These are phyloP conservation scores for Syzygium malaccense DNA, from an alignment of 441 rosid species.

Conservation along the genomic window DNA sequence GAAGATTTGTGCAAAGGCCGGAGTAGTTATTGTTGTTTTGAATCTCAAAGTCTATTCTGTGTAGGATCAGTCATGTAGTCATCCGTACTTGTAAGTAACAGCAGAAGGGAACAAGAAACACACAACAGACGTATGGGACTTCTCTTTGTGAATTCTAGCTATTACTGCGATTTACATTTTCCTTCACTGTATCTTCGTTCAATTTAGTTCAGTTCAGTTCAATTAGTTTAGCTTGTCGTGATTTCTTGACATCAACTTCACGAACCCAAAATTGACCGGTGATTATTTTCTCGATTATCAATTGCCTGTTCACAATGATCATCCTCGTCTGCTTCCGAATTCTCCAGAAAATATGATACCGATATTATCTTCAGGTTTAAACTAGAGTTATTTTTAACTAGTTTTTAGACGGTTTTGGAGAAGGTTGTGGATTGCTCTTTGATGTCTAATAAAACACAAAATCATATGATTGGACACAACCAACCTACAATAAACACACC, in stretches of 20 bases:
- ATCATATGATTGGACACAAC: neutral
- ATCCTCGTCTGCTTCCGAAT: neutral
- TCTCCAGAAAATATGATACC: neutral
- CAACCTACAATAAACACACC: neutral
- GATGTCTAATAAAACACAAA: neutral
- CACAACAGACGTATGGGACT: neutral
- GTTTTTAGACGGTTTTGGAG: neutral
- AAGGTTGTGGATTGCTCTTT: neutral
- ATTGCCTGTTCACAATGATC: neutral
- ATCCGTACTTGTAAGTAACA: neutral
- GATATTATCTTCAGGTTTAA: neutral
- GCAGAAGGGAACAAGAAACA: neutral
- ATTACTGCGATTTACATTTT: neutral
- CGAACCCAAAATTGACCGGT: neutral
- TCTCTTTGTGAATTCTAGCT: neutral
- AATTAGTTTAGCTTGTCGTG: neutral
- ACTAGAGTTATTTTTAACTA: neutral
- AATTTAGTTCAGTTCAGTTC: neutral
- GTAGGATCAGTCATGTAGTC: neutral
- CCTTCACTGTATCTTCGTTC: neutral
- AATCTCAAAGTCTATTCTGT: neutral
- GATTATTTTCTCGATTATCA: neutral
- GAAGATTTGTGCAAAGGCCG: neutral
- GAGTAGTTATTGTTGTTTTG: neutral
- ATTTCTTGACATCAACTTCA: neutral